Evolutionary conservation across 2,329 filamentous ascomycete genomes (phyloP), one percentile per base, ranked within the genome.

Genomic region (Corinectria fuckeliana): DNA sequence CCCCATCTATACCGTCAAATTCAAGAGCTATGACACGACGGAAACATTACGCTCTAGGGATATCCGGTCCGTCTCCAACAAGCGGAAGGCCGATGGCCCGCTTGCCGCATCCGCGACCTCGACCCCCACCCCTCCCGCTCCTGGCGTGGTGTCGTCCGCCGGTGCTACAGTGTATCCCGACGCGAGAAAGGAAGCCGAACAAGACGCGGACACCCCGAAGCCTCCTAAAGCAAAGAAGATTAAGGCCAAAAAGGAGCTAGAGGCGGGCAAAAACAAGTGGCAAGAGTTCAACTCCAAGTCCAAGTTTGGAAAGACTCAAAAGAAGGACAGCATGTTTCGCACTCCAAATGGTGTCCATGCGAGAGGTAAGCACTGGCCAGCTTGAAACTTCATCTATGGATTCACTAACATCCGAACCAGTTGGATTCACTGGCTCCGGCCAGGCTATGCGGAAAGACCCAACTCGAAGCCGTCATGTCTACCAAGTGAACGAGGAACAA

Each of bases 291-390:
- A 88, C 65, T 82, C 84, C 71, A 97, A 96, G 75, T 85, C 83
- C 45, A 93, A 92, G 73, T 81, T 87, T 64, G 86, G 82, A 65
- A 90, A 89, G 75, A 66, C 78, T 4, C 77, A 79, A 39, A 94
- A 94, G 80, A 97, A 97, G 78, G 92, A 97, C 48, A 96, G 92
- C 82, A 97, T 97, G 93, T 97, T 97, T 75, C 88, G 93, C 45
- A 97, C 93, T 3, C 92, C 93, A 0, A 93, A 96, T 28, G 89
- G 92, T 61, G 85, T 95, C 21, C 86, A 92, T 71, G 93, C 91
- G 58, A 87, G 93, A 90, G 93, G 93, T 96, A 80, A 67, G 84
- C 5, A 11, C 9, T 13, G 14, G 14, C 21, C 23, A 45, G 18
- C 1, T 9, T 23, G 10, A 8, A 20, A n/a, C 6, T 7, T 26